Conservation (phyloP, 768 basidiomycete genomes). For the Leccinum imitatum region DNA sequence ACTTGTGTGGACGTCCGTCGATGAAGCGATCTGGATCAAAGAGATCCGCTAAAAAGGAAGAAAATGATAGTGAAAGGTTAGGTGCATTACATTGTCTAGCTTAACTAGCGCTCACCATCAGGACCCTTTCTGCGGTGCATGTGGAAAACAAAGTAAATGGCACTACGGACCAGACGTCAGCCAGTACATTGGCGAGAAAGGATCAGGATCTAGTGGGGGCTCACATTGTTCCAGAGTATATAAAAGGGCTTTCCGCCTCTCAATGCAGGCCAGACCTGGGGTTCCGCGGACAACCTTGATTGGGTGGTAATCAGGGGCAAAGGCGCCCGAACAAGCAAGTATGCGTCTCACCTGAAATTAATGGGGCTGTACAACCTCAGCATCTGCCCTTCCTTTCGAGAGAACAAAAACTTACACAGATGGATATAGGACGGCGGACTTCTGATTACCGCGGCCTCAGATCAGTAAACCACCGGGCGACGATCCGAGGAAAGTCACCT, state of each 20-base stretch:
- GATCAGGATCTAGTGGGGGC: neutral
- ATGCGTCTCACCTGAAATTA: slow-evolving; percentile 19
- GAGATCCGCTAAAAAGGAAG: slow-evolving; percentile 23
- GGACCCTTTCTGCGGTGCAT: slow-evolving; percentile 38
- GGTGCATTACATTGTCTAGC: neutral
- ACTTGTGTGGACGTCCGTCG: slow-evolving; percentile 53
- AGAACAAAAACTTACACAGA: slow-evolving; percentile 22
- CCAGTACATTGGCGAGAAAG: neutral
- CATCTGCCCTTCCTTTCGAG: neutral
- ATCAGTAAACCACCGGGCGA: neutral
- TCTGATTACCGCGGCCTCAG: slow-evolving; percentile 16
- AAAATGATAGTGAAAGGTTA: neutral
- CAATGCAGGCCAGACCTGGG: slow-evolving; percentile 17
- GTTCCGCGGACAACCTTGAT: slow-evolving; percentile 17
- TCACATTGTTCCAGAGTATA: slow-evolving; percentile 40
- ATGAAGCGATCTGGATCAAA: slow-evolving; percentile 70
- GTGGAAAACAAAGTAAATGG: slow-evolving; percentile 26
- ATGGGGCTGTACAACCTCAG: slow-evolving; percentile 18
- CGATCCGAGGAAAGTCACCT: slow-evolving; percentile 1
- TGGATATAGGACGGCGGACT: slow-evolving; percentile 33
- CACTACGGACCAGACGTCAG: slow-evolving; percentile 3
- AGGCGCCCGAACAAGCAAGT: neutral
- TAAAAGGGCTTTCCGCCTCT: slow-evolving; percentile 47
- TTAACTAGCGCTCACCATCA: slow-evolving; percentile 28
- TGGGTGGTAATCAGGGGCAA: slow-evolving; percentile 2